Base-by-base conservation (phyloP, 768 basidiomycete species). In the Gyrodon lividus region DNA sequence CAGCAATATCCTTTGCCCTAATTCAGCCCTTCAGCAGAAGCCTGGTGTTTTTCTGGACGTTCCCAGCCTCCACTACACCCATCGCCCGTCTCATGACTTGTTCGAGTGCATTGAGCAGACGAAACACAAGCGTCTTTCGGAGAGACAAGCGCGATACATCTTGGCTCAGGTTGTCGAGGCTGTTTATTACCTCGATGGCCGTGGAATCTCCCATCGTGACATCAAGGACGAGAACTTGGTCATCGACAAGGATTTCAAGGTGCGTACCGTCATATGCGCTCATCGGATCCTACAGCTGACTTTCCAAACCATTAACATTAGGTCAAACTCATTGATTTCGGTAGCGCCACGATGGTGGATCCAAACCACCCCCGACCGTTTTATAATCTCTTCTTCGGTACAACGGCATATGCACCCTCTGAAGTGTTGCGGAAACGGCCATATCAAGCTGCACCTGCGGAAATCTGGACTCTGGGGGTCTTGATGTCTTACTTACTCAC, bases 281-380 rank as follows among this genome's bases (percentile, higher is more conserved):
- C 14, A 20, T 5, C 13, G 13, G 4, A 42, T n/a, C 58, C 42
- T 46, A 9, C 13, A 6, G 24, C 48, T 70, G 14, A 68, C 24
- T 16, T 30, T 13, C 35, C n/a, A n/a, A n/a, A n/a, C n/a, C n/a
- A n/a, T n/a, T 42, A 38, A 34, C 51, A 54, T 34, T 65, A 92
- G 86, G 88, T 96, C 62, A 98, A 98, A 67, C 77, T 98, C 44
- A 94, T 98, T 62, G 95, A 98, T 72, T 98, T 98, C 67, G 95
- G 95, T 42, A 91, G 89, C 58, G 92, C 93, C 23, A 86, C 87
- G 23, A 77, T 88, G 52, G 81, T 81, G 44, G 82, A 93, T 64
- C 82, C 84, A 5, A 63, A 68, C 5, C 66, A 79, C 49, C 76
- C 85, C 2, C 79, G 81, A 10, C 87, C 89, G 0, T 81, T 77